Evolutionary conservation across 2,329 filamentous ascomycete genomes (phyloP), one percentile per base, ranked within the genome.

Genomic region (Diplodia scrobiculata): DNA sequence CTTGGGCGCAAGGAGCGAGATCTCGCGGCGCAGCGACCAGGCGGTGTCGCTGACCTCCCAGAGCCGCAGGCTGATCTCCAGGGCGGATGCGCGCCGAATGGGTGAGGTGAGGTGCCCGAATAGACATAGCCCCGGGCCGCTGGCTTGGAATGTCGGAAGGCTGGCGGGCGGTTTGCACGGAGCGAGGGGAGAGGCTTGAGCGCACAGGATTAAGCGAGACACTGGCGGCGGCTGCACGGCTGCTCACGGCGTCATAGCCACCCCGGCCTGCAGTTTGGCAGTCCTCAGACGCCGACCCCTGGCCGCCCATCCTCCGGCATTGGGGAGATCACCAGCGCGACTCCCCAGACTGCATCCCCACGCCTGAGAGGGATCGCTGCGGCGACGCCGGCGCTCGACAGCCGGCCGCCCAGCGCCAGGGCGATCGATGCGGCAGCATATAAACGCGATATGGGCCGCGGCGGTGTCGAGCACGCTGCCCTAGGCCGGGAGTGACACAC

Each of bases 191-290:
- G 47, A 48, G 63, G 51, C 29, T 32, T 32, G 29, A 32, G 29
- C 29, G 29, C 62, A 45, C 27, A 45, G 45, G 36, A 48, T 38
- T 66, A 66, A 66, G 64, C 64, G 64, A 66, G 64, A 66, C 64
- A 66, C 63, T 58, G 63, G 63, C 63, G 52, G 63, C 63, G 63
- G 63, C 63, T 66, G 52, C 63, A 66, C 53, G 29, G 54, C 54
- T 59, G 36, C 54, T 59, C 54, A 45, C 54, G 34, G 34, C 59
- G 45, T 51, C 48, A 52, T 63, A 36, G 38, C 25, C 55, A 27
- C 38, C 55, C 38, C 38, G 29, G 64, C 45, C 41, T 64, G 62
- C 62, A 52, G 36, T 51, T 51, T 50, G 47, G 50, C 59, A 50
- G 19, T 54, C 48, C 60, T 29, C 63, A 54, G 50, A 38, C 63